Evolutionary conservation across 192 early-diverging fungal genomes (phyloP), one percentile per base, ranked within the genome.

Genomic region (Linnemannia schmuckeri): DNA sequence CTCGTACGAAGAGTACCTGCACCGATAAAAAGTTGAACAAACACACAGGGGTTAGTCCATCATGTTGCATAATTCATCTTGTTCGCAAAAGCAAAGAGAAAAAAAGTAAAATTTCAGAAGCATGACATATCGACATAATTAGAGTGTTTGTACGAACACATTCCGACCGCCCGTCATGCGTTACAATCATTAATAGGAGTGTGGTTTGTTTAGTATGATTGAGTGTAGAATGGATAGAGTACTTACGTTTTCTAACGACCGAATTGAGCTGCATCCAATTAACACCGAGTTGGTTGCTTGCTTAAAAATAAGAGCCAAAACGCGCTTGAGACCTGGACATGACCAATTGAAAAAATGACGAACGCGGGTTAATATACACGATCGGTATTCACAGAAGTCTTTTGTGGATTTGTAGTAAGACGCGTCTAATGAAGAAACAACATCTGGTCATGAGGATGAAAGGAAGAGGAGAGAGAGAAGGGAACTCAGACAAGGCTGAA

Each of bases 101-200:
- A 22, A 33, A 18, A 42, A 38, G 49, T 68, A 35, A 70, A 68
- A 87, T 87, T 87, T 87, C 85, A 87, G 85, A 87, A 75, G 85
- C 85, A 87, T 87, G 85, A 87, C 85, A 87, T 87, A 61, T 87
- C 85, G 85, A 87, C 85, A 87, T 87, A 63, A 70, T 78, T 87
- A 49, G 44, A 70, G 85, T 87, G 85, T 78, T 87, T 87, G 85
- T 87, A 87, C 85, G 85, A 87, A 78, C 85, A 87, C 85, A 81
- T 87, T 87, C 85, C 85, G 85, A 87, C 85, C 85, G 85, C 85
- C 85, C 85, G 85, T 87, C 85, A 87, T 87, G 85, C 85, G 76
- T 87, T 87, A 81, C 85, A 87, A 87, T 87, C 85, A 87, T 87
- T 87, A 87, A 86, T 68, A 80, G 10, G 24, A 76, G 18, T 52